A percentile compares a stretch with the other conserved stretches of the same genome.
These are phyloP conservation scores for Ganoderma sinense DNA, from an alignment of 1,284 basidiomycete species.

Conservation along the genomic window DNA sequence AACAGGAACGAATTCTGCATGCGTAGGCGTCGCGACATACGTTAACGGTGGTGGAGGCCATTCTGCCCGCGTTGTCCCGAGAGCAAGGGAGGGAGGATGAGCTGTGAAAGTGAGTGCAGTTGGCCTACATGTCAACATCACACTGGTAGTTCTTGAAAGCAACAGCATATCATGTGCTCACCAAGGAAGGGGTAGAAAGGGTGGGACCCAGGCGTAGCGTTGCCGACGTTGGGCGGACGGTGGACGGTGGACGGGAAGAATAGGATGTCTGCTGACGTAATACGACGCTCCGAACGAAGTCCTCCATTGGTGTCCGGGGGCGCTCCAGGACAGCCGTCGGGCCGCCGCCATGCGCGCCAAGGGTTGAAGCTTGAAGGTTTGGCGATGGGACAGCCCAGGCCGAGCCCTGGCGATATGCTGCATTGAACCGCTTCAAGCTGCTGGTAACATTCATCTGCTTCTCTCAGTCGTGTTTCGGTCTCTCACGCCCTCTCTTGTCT, in stretches of 20 bases:
- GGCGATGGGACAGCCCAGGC: too few relatives aligned
- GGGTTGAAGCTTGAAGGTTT: neutral
- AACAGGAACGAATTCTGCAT: neutral
- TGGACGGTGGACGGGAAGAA: slow-evolving; percentile 31
- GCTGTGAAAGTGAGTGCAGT: slow-evolving; percentile 11
- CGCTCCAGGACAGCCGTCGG: neutral
- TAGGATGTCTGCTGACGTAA: slow-evolving; percentile 34
- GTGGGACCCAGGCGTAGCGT: slow-evolving; percentile 26
- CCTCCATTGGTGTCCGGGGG: slow-evolving; percentile 14
- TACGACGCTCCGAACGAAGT: neutral
- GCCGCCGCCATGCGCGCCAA: neutral
- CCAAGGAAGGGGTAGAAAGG: slow-evolving; percentile 16
- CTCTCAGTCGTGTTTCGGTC: neutral
- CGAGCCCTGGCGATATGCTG: neutral
- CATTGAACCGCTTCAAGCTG: neutral
- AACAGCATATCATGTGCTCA: slow-evolving; percentile 9
- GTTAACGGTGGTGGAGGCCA: slow-evolving; percentile 45
- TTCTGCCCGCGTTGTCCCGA: slow-evolving; percentile 38
- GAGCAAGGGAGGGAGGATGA: slow-evolving; percentile 17
- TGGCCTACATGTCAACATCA: neutral
- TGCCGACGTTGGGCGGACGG: slow-evolving; percentile 20
- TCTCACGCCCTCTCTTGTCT: neutral
- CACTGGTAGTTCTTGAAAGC: neutral
- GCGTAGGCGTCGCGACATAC: slow-evolving; percentile 30
- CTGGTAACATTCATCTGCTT: neutral